Evolutionary conservation across 768 basidiomycete species (phyloP), one percentile per base, ranked within the genome.

Genomic region (Dictyophora rubrovolvata): DNA sequence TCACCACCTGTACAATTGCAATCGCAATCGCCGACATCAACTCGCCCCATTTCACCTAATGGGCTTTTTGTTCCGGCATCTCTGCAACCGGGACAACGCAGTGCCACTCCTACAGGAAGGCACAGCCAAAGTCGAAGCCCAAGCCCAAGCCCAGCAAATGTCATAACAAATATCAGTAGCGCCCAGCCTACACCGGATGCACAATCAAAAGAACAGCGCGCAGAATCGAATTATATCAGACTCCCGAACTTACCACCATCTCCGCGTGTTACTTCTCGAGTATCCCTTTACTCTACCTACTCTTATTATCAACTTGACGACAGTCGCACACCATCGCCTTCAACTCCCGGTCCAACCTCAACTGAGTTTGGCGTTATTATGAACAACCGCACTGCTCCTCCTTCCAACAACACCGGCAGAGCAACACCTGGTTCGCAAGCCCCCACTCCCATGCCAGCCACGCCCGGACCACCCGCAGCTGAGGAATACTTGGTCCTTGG

Each of bases 401-500:
- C 28, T 35, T 0, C 60, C 59, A 55, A 56, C 11, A 36, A 20
- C 55, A 18, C 60, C 65, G 6, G 62, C 64, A 14, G 52, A 63
- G 34, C 23, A 60, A 61, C 33, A 58, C 36, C 48, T 14, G 12
- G 20, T 1, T 55, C 62, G 28, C 28, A 28, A 28, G 28, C 28
- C 16, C 55, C 47, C 14, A 51, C 42, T 20, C 46, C 53, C 2
- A 60, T 56, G 17, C 58, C 55, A 59, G 55, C 48, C 53, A 36
- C 60, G 17, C 59, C 12, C 47, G 42, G 23, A 56, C 57, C 34
- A 35, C 51, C 54, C 22, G 81, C 80, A 14, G 76, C 89, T 2
- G 79, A 86, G 60, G 83, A 87, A 36, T 87, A 77, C 62, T 77
- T 92, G 47, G 84, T 86, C 62, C 74, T 88, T 10, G 89, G 89